phyloP scores from a whole-genome alignment of 306 rosid genomes.

The Psophocarpus tetragonolobus region DNA sequence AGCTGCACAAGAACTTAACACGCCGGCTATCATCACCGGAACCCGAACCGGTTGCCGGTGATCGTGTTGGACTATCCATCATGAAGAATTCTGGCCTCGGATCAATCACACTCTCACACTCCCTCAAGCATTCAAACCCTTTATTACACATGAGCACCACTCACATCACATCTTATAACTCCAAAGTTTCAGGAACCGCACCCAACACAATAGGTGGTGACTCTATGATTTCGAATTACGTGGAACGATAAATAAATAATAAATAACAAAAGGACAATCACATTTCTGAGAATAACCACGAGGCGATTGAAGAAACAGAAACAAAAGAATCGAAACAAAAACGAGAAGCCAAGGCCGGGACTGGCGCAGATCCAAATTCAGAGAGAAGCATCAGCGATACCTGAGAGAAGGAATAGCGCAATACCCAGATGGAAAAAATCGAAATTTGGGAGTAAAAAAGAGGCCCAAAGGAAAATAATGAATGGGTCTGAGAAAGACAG shows the following conservation, averaged over 20 bases:
- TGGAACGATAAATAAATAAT: background rate
- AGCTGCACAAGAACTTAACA: constrained; percentile 90
- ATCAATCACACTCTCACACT: constrained; percentile 52
- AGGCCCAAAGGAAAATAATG: constrained; percentile 23
- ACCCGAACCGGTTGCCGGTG: constrained; percentile 47
- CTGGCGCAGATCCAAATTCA: constrained; percentile 33
- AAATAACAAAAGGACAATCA: constrained; percentile 7
- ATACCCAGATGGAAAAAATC: constrained; percentile 23
- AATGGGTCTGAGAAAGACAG: background rate
- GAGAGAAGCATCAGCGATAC: constrained; percentile 33
- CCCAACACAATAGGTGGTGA: constrained; percentile 14
- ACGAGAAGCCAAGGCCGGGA: constrained; percentile 1
- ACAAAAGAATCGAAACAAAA: background rate
- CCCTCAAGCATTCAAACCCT: constrained; percentile 55
- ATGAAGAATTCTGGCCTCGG: constrained; percentile 46
- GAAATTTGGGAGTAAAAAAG: constrained; percentile 24
- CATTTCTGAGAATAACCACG: constrained; percentile 18
- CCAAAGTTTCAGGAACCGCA: constrained; percentile 22
- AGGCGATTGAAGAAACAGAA: background rate
- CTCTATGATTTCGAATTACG: constrained; percentile 36
- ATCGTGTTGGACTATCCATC: constrained; percentile 81
- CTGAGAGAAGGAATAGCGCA: constrained; percentile 28
- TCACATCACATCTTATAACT: constrained; percentile 37
- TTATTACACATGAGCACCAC: constrained; percentile 61
- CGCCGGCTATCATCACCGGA: constrained; percentile 67